Base-by-base conservation (phyloP, 2,329 filamentous ascomycete genomes). In the Fusarium agapanthi region DNA sequence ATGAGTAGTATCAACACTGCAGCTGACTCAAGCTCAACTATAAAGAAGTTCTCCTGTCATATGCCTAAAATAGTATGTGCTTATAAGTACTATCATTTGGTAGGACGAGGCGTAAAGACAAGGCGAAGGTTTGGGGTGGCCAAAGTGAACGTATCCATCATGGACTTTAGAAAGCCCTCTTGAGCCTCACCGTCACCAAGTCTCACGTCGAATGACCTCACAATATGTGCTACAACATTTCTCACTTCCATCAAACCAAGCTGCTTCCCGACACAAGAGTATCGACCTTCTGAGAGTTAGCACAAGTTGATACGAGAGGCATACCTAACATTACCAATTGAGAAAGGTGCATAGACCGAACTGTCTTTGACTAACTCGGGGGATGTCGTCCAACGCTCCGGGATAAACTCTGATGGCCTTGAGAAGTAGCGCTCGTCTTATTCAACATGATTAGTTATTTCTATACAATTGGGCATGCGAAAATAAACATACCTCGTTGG, bases 361-460 rank as follows among this genome's bases (percentile, higher is more conserved):
- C 67, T 59, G 55, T 83, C 77, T 28, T 72, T 77, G n/a, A 80
- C 72, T 63, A 84, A 65, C 14, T 83, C 78, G 6, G 76, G 76
- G 20, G 61, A 67, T 8, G 75, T 76, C 5, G 77, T 81, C 81
- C 81, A 84, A 32, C 82, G 75, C 58, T 84, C 81, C 5, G 82
- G 82, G 11, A 84, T 76, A 55, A 83, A 84, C 28, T 81, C 77
- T 3, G 68, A 61, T 12, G 76, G 71, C 5, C 57, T 53, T 40
- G 69, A 76, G 64, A 81, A 82, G 32, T 73, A 77, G 65, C 78
- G 32, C 72, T 77, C 77, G 38, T 54, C 63, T 61, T 30, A 6
- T 14, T 5, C 16, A 6, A 4, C 14, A 38, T 12, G 26, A 8
- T 61, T 13, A 61, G 26, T 13, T n/a, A 5, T 14, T 22, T 18